Evolutionary conservation across 2,329 filamentous ascomycete genomes (phyloP).

Genomic region (Alternaria consortialis): DNA sequence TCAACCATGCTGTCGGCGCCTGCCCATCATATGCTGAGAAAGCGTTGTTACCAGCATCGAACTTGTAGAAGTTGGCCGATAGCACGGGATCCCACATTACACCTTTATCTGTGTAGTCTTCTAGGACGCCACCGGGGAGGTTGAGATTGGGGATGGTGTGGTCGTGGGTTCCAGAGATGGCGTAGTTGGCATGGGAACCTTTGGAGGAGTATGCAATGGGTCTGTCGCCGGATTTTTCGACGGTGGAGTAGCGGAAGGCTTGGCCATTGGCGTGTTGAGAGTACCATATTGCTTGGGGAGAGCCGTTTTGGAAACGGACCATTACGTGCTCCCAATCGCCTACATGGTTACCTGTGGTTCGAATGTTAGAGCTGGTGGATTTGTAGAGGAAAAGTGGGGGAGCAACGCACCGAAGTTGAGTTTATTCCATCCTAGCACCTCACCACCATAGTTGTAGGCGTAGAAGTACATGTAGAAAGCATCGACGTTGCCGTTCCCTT

Average conservation of each 20-base stretch:
- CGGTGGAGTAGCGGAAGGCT: constrained; percentile 67
- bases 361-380: background rate
- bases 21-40: constrained; percentile 61
- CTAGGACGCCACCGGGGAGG: constrained; percentile 60
- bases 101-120: constrained; percentile 65
- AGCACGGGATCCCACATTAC: constrained; percentile 68
- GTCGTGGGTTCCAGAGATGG: constrained; percentile 67
- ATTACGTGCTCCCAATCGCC: constrained; percentile 75
- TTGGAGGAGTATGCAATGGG: constrained; percentile 67
- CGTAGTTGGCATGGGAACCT: constrained; percentile 72
- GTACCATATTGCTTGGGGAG: constrained; percentile 67
- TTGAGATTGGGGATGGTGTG: constrained; percentile 70
- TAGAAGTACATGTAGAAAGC: constrained; percentile 73
- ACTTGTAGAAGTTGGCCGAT: constrained; percentile 66
- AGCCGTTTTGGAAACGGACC: constrained; percentile 68
- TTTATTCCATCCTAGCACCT: constrained; percentile 51
- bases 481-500: constrained; percentile 63
- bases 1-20: constrained; percentile 63
- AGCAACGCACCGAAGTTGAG: constrained; percentile 55
- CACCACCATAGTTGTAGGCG: constrained; percentile 65
- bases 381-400: background rate
- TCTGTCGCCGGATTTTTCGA: constrained; percentile 62
- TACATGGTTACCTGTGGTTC: constrained; percentile 63
- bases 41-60: constrained; percentile 50
- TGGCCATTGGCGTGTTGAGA: constrained; percentile 70